These are phyloP conservation scores for Aspergillus avenaceus DNA, from an alignment of 495 filamentous ascomycete species.

Conservation along the genomic window DNA sequence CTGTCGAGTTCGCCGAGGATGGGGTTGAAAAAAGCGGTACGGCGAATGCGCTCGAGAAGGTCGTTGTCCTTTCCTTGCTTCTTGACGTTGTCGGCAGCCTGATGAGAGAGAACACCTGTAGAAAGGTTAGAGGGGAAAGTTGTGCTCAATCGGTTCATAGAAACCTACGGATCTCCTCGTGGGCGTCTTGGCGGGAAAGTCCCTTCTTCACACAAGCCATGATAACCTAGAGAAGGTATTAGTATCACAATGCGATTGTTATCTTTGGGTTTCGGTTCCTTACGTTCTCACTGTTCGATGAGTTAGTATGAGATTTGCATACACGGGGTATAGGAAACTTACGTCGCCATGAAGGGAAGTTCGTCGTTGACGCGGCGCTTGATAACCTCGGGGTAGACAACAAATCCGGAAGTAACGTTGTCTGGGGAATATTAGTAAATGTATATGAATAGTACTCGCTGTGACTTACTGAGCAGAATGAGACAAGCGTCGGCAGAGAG, in stretches of 20 bases:
- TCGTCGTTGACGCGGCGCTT: slow-evolving; percentile 64
- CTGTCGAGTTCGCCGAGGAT: slow-evolving; percentile 70
- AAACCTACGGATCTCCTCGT: slow-evolving; percentile 70
- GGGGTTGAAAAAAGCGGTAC: slow-evolving; percentile 74
- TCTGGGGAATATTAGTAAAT: slow-evolving; percentile 32
- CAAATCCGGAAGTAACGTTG: slow-evolving; percentile 78
- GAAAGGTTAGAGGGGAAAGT: neutral
- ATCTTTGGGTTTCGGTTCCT: neutral
- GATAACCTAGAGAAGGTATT: slow-evolving; percentile 59
- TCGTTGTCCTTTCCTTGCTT: slow-evolving; percentile 75
- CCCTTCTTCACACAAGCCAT: slow-evolving; percentile 79
- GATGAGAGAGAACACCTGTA: slow-evolving; percentile 72
- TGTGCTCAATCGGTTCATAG: neutral
- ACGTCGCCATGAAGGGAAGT: slow-evolving; percentile 87
- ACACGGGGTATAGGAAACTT: slow-evolving; percentile 17
- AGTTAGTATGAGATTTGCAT: slow-evolving; percentile 13
- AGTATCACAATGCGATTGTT: slow-evolving; percentile 5
- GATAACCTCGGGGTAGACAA: slow-evolving; percentile 83
- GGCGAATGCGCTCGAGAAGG: slow-evolving; percentile 74
- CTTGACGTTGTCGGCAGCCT: slow-evolving; percentile 80
- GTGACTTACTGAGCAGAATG: slow-evolving; percentile 54
- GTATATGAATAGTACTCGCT: neutral
- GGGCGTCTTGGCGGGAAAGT: slow-evolving; percentile 79
- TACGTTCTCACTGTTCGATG: slow-evolving; percentile 37
- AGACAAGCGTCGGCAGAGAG: slow-evolving; percentile 79